These are phyloP conservation scores for Calonectria leucothoes DNA, from an alignment of 2,329 filamentous ascomycete genomes.

Conservation along the genomic window DNA sequence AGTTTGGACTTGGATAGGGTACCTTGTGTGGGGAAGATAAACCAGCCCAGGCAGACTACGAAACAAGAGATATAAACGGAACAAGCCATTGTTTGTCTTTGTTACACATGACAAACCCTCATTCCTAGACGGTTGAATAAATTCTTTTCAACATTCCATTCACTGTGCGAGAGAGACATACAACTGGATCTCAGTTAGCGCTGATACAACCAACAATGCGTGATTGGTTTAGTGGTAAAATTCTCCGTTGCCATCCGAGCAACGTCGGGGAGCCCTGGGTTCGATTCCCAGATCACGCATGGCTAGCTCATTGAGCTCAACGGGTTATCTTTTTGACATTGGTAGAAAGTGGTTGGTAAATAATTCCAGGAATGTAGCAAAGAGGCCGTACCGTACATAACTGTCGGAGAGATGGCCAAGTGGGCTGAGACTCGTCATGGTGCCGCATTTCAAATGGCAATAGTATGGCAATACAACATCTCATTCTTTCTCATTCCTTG, in stretches of 20 bases:
- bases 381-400: slow-evolving; percentile 21
- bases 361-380: background rate
- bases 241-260: slow-evolving; percentile 19
- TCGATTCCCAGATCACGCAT: slow-evolving; percentile 20
- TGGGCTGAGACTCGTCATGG: background rate
- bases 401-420: slow-evolving; percentile 13
- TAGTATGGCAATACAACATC: slow-evolving; percentile 22
- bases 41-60: background rate
- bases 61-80: background rate
- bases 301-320: background rate
- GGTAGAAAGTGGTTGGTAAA: background rate
- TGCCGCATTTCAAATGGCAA: slow-evolving; percentile 9
- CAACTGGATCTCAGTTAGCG: background rate
- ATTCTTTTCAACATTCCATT: background rate
- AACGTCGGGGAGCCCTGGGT: slow-evolving; percentile 20
- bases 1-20: background rate
- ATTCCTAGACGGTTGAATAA: background rate
- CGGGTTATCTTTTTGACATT: background rate
- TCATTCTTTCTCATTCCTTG: background rate
- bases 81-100: background rate
- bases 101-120: background rate
- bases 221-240: slow-evolving; percentile 22
- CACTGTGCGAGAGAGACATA: background rate
- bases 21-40: background rate
- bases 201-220: background rate